These are phyloP conservation scores for Aspergillus pseudotamarii DNA, from an alignment of 2,329 filamentous ascomycete species.

Conservation along the genomic window DNA sequence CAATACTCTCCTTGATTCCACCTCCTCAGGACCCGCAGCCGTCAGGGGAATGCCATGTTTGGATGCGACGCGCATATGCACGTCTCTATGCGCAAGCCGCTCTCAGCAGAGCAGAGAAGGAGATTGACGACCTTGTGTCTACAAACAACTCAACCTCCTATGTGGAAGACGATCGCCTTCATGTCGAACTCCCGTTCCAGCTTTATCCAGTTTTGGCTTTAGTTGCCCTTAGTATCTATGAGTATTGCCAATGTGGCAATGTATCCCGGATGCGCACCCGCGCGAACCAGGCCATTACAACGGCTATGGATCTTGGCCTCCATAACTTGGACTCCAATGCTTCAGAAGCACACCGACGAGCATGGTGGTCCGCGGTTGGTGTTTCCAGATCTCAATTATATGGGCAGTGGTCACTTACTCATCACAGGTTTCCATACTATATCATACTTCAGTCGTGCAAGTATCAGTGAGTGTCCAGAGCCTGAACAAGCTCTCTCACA, in stretches of 20 bases:
- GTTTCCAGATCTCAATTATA: neutral
- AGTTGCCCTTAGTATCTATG: conserved; percentile 22
- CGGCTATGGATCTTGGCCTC: conserved; percentile 27
- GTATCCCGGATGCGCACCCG: conserved; percentile 24
- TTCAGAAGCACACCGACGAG: conserved; percentile 23
- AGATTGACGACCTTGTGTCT: conserved; percentile 17
- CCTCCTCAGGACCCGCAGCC: neutral
- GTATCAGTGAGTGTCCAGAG: neutral
- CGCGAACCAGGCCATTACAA: conserved; percentile 24
- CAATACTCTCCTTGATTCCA: neutral
- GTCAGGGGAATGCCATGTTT: conserved; percentile 3
- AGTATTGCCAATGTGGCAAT: conserved; percentile 26
- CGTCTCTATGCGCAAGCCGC: conserved; percentile 26
- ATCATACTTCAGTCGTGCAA: neutral
- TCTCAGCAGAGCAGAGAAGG: conserved; percentile 16
- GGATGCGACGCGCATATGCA: conserved; percentile 22
- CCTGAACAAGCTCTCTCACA: no score
- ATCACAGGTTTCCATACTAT: neutral
- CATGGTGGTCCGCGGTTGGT: conserved; percentile 18
- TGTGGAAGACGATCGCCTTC: neutral
- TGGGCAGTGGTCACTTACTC: neutral
- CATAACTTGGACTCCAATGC: conserved; percentile 14
- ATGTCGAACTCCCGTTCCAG: conserved; percentile 2
- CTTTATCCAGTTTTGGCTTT: conserved; percentile 24
- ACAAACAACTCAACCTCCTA: conserved; percentile 1